Base-by-base conservation (phyloP, 345 rosid genomes). In the Erucastrum elatum region DNA sequence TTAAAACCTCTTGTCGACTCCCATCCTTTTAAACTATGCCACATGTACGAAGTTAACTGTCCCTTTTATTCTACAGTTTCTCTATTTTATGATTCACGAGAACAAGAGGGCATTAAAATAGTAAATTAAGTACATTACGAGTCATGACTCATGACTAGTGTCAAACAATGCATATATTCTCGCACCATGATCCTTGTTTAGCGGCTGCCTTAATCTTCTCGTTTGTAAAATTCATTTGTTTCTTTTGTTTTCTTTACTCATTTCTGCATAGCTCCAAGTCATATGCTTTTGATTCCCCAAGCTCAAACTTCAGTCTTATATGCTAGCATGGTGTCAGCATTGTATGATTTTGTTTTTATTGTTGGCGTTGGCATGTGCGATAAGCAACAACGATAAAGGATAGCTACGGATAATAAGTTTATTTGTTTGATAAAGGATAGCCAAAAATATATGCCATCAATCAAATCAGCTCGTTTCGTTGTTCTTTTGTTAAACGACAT, bases 101-200 rank as follows among this genome's bases (percentile, higher is more conserved):
- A 60, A 2, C 1, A 3, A 64, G 34, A 37, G 6, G 6, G 27
- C 39, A 17, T 49, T 44, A 31, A 30, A 72, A 4, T 41, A 4
- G 68, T 71, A 71, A 31, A 5, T 2, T 29, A 69, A 66, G 13
- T 41, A 41, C 49, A 41, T 41, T 41, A 10, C 49, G 49, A 41
- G 49, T 41, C 49, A 41, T 41, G 49, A 41, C 49, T 64, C 34
- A 71, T 11, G 77, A 67, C 44, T 49, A 10, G 70, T 49, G 75
- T 75, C 79, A 69, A 80, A 80, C 39, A 64, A 44, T 80, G 77
- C 83, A 75, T 68, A 80, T 75, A 75, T 75, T 64, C 83, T 70
- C 72, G 67, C 76, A 64, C 79, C 75, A 62, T 33, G 34, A 80
- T 74, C 83, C 83, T 69, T 67, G 74, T 73, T 74, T 80, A 35